A percentile compares a stretch with the other conserved stretches of the same genome.
Conservation (phyloP, 2,329 filamentous ascomycete species). For the Dothideomycetes sp. region DNA sequence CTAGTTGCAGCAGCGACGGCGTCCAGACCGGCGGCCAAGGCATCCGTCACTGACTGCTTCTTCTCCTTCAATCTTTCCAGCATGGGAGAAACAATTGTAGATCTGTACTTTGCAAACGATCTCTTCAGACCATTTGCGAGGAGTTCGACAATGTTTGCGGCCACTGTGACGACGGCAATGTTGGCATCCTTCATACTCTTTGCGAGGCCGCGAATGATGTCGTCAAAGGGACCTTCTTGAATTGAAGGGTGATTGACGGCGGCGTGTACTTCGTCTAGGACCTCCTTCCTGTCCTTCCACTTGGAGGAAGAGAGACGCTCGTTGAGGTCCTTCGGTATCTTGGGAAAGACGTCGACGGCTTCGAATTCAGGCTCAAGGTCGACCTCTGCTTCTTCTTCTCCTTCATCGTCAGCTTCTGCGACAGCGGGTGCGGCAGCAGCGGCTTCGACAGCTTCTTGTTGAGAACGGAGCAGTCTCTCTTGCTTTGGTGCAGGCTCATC, state of each 20-base stretch:
- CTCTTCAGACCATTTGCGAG: constrained; percentile 76
- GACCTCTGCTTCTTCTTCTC: constrained; percentile 54
- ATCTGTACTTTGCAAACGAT: constrained; percentile 69
- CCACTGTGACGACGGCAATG: constrained; percentile 83
- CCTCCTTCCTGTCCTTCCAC: constrained; percentile 97
- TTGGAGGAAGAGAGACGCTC: constrained; percentile 83
- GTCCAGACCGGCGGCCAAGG: constrained; percentile 75
- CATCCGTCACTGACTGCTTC: constrained; percentile 80
- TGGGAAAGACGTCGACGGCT: constrained; percentile 74
- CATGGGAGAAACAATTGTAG: constrained; percentile 73
- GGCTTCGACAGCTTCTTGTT: constrained; percentile 73
- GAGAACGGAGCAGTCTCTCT: constrained; percentile 74
- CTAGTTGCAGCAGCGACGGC: constrained; percentile 54
- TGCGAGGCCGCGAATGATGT: constrained; percentile 71
- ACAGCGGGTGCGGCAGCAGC: constrained; percentile 48
- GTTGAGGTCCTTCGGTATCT: constrained; percentile 69
- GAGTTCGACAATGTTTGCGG: constrained; percentile 83
- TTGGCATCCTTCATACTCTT: constrained; percentile 99
- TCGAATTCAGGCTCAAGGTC: constrained; percentile 58
- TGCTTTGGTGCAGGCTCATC: constrained; percentile 80
- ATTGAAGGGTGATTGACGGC: constrained; percentile 78
- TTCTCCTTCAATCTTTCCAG: constrained; percentile 97
- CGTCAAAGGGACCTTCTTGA: constrained; percentile 80
- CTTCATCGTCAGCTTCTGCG: constrained; percentile 33
- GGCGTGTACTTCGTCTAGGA: constrained; percentile 68